phyloP scores from a whole-genome alignment of 805 yeast species.

The Wickerhamiella spandovensis region DNA sequence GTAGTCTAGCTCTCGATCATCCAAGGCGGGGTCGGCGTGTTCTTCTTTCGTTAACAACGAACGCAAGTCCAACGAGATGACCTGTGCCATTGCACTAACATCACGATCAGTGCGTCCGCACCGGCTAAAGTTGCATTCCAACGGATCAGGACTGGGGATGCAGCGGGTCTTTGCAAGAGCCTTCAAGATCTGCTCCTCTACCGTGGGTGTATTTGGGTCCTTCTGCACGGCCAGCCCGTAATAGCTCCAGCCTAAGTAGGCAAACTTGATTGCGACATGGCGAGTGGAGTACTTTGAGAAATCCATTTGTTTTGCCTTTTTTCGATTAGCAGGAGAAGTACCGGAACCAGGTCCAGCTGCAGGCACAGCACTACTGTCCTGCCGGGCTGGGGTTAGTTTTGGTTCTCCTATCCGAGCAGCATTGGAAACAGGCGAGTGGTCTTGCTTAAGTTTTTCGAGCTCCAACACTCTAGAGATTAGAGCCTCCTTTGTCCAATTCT shows the following conservation, averaged over 20 bases:
- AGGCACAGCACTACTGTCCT: not conserved
- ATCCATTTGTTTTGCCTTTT: conserved; percentile 40
- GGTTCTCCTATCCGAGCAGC: not conserved
- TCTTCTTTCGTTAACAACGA: conserved; percentile 53
- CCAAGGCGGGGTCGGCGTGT: conserved; percentile 42
- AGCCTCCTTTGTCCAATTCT: conserved; percentile 49
- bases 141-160: conserved; percentile 42
- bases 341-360: not conserved
- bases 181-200: conserved; percentile 61
- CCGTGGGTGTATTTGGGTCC: conserved; percentile 70
- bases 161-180: conserved; percentile 58
- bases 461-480: conserved; percentile 43
- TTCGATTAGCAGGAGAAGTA: conserved; percentile 7
- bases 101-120: conserved; percentile 95
- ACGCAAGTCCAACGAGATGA: conserved; percentile 64
- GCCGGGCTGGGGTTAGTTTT: not conserved
- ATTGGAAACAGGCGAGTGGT: conserved; percentile 1
- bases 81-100: conserved; percentile 96
- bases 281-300: conserved; percentile 51
- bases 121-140: conserved; percentile 60
- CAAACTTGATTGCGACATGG: conserved; percentile 65
- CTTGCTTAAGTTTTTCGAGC: conserved; percentile 32
- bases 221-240: conserved; percentile 78
- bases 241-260: conserved; percentile 87
- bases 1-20: conserved; percentile 62